Evolutionary conservation across 331 rosid species (phyloP).

Genomic region (Malus hybrid): DNA sequence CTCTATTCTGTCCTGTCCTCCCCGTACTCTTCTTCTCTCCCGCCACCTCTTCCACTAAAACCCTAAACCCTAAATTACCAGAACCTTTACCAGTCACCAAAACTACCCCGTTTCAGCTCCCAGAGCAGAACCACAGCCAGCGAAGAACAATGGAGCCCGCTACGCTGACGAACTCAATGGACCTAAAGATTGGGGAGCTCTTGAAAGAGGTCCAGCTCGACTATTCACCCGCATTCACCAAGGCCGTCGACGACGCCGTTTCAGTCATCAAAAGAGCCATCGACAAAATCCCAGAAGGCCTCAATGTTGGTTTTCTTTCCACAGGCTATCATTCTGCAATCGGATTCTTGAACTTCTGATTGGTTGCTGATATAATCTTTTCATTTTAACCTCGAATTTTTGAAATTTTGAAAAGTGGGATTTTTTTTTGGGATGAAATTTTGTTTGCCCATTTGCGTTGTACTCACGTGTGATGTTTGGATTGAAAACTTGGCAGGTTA

Average conservation of each 20-base stretch:
- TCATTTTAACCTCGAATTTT: background rate
- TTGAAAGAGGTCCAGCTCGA: slow-evolving; percentile 56
- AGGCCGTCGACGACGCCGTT: slow-evolving; percentile 50
- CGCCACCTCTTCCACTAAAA: slow-evolving; percentile 20
- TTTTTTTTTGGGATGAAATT: background rate
- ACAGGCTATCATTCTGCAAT: background rate
- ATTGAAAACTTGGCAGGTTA: slow-evolving; percentile 32
- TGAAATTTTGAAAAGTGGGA: background rate
- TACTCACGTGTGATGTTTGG: background rate
- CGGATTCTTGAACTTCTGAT: background rate
- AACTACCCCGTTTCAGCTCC: background rate
- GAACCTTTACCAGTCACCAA: background rate
- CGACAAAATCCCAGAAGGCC: slow-evolving; percentile 45
- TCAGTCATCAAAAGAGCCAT: slow-evolving; percentile 46
- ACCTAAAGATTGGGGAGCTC: slow-evolving; percentile 52
- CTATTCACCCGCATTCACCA: slow-evolving; percentile 27
- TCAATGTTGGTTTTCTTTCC: slow-evolving; percentile 27
- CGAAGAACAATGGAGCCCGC: slow-evolving; percentile 11
- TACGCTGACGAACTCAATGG: slow-evolving; percentile 31
- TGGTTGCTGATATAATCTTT: background rate
- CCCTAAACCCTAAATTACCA: slow-evolving; percentile 23
- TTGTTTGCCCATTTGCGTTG: background rate
- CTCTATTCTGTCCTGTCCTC: background rate
- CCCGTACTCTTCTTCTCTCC: background rate
- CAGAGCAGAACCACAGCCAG: background rate